phyloP scores from a whole-genome alignment of 768 basidiomycete genomes.

The Leucosporidium scottii region DNA sequence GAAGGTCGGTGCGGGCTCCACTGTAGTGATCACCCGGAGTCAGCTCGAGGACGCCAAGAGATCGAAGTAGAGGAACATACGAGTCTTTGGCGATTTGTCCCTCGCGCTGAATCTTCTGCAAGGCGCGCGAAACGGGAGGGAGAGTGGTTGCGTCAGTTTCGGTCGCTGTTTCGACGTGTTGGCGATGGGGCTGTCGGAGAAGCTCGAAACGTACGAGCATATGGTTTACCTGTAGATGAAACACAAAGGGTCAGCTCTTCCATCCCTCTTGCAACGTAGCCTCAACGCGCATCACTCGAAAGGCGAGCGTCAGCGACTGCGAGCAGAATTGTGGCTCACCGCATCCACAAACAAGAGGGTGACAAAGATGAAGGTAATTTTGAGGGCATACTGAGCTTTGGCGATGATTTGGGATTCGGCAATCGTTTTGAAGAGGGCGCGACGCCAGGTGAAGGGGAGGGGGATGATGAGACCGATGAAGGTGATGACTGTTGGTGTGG shows the following conservation, averaged over 20 bases:
- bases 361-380: conserved; percentile 55
- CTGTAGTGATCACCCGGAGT: background rate
- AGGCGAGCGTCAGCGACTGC: too few relatives aligned
- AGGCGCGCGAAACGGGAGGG: too few relatives aligned
- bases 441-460: conserved; percentile 27
- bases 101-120: conserved; percentile 53
- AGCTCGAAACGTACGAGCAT: too few relatives aligned
- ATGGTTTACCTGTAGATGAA: too few relatives aligned
- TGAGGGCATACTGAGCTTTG: conserved; percentile 34
- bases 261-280: too few relatives aligned
- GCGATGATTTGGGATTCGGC: conserved; percentile 30
- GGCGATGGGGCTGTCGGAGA: too few relatives aligned
- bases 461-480: conserved; percentile 9
- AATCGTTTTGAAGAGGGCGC: conserved; percentile 28
- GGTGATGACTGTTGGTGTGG: too few relatives aligned
- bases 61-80: background rate
- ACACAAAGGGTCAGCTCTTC: conserved; percentile 45
- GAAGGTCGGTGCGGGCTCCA: conserved; percentile 50
- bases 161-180: too few relatives aligned
- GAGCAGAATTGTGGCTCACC: conserved; percentile 48
- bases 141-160: too few relatives aligned
- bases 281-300: too few relatives aligned
- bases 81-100: conserved; percentile 5
- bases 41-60: background rate
- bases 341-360: conserved; percentile 84